Conservation (phyloP, 768 basidiomycete genomes). For the Podaxis carcinomalis region DNA sequence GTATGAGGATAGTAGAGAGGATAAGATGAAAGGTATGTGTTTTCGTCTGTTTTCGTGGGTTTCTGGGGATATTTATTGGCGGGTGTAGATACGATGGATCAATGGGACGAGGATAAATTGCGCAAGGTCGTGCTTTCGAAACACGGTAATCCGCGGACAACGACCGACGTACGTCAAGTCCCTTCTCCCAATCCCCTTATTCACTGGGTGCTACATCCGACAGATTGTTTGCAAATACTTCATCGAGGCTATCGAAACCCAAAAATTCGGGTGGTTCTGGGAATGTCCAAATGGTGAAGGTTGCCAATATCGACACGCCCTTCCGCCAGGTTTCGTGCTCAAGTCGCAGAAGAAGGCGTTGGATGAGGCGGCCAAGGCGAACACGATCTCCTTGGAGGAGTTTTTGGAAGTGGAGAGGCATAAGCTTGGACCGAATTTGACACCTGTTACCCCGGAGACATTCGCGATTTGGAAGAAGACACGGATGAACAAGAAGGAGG, state of each 20-base stretch:
- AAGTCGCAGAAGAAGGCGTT: conserved; percentile 90
- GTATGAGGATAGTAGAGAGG: conserved; percentile 84
- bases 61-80: background rate
- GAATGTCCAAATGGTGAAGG: conserved; percentile 85
- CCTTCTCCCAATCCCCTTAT: background rate
- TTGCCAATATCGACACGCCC: conserved; percentile 92
- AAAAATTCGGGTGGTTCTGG: conserved; percentile 98
- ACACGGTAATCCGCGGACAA: conserved; percentile 85
- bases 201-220: background rate
- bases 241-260: conserved; percentile 90
- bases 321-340: conserved; percentile 94
- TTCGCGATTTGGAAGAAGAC: conserved; percentile 97
- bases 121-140: conserved; percentile 83
- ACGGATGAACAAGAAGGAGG: conserved; percentile 90
- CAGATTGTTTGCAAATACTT: conserved; percentile 98
- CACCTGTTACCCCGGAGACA: conserved; percentile 87
- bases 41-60: background rate
- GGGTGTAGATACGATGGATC: conserved; percentile 88
- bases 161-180: conserved; percentile 67
- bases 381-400: conserved; percentile 89
- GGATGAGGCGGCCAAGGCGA: conserved; percentile 88
- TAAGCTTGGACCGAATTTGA: conserved; percentile 86
- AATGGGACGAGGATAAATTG: conserved; percentile 95
- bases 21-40: conserved; percentile 65
- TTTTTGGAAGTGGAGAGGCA: conserved; percentile 98